phyloP scores from a whole-genome alignment of 2,329 filamentous ascomycete genomes.

The Colletotrichum spinosum region DNA sequence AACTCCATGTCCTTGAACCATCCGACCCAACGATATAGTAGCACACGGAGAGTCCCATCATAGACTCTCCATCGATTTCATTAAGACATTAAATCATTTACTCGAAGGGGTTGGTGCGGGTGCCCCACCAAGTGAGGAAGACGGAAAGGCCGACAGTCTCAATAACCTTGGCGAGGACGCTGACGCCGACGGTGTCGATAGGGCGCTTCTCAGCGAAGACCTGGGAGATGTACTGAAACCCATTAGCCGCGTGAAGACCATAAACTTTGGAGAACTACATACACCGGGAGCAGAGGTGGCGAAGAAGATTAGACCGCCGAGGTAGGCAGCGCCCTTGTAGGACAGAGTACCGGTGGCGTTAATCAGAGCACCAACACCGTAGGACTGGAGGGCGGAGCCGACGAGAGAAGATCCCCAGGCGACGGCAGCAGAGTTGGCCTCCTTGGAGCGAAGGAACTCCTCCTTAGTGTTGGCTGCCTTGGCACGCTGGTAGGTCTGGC shows the following conservation, averaged over 20 bases:
- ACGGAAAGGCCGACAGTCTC: slow-evolving; percentile 93
- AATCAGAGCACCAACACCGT: slow-evolving; percentile 89
- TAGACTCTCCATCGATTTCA: slow-evolving; percentile 11
- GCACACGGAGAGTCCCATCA: slow-evolving; percentile 20
- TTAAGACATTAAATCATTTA: slow-evolving; percentile 56
- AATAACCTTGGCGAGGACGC: slow-evolving; percentile 84
- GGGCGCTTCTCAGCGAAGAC: slow-evolving; percentile 92
- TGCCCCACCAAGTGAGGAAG: slow-evolving; percentile 98
- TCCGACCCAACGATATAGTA: slow-evolving; percentile 31
- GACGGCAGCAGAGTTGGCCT: slow-evolving; percentile 86
- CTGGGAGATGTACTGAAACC: slow-evolving; percentile 81
- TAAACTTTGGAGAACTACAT: slow-evolving; percentile 42
- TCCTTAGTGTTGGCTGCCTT: slow-evolving; percentile 94
- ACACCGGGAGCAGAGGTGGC: slow-evolving; percentile 90
- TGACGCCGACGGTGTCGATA: slow-evolving; percentile 88
- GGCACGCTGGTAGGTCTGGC: slow-evolving; percentile 92
- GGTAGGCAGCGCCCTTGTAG: slow-evolving; percentile 97
- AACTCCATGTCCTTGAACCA: slow-evolving; percentile 34
- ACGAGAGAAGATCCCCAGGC: slow-evolving; percentile 92
- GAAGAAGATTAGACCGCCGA: slow-evolving; percentile 91
- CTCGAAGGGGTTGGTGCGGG: slow-evolving; percentile 91
- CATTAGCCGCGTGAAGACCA: background rate
- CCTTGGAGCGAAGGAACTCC: slow-evolving; percentile 94
- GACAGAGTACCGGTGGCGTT: slow-evolving; percentile 94
- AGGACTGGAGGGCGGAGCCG: slow-evolving; percentile 89